Conservation (phyloP, 176 grass and related monocot species). For the Elaeis guineensis region DNA sequence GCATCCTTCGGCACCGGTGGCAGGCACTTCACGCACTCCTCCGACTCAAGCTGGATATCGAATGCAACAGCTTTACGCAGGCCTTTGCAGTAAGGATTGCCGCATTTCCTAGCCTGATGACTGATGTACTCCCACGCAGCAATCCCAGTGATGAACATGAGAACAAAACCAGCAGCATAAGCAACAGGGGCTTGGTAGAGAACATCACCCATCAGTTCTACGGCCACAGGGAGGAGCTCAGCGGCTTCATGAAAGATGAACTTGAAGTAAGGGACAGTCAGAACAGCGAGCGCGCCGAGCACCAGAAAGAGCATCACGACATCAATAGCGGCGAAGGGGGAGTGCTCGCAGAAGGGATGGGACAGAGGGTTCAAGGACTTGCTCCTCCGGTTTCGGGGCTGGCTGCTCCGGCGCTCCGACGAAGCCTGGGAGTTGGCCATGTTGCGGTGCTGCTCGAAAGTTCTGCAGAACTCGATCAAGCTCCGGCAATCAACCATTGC, state of each 20-base stretch:
- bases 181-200: constrained; percentile 37
- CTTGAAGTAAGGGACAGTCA: constrained; percentile 47
- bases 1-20: constrained; percentile 55
- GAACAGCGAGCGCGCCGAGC: constrained; percentile 55
- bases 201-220: constrained; percentile 14
- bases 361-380: constrained; percentile 27
- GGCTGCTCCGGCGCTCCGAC: constrained; percentile 23
- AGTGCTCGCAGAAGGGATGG: constrained; percentile 59
- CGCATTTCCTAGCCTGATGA: constrained; percentile 86
- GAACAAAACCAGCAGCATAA: constrained; percentile 38
- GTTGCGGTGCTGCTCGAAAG: constrained; percentile 83
- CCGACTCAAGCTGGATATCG: constrained; percentile 91
- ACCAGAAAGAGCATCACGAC: constrained; percentile 57
- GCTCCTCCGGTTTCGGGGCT: constrained; percentile 32
- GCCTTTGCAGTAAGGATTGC: constrained; percentile 75
- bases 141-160: constrained; percentile 26
- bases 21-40: constrained; percentile 80
- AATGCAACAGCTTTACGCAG: constrained; percentile 87
- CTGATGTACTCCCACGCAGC: constrained; percentile 57
- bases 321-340: constrained; percentile 55
- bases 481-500: constrained; percentile 92
- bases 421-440: constrained; percentile 6
- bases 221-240: constrained; percentile 39
- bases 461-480: constrained; percentile 92
- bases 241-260: constrained; percentile 21